Percentiles rank a stretch among this genome's conserved stretches.
Evolutionary conservation across 2,329 filamentous ascomycete species (phyloP).

Genomic region (Clonostachys sp.): DNA sequence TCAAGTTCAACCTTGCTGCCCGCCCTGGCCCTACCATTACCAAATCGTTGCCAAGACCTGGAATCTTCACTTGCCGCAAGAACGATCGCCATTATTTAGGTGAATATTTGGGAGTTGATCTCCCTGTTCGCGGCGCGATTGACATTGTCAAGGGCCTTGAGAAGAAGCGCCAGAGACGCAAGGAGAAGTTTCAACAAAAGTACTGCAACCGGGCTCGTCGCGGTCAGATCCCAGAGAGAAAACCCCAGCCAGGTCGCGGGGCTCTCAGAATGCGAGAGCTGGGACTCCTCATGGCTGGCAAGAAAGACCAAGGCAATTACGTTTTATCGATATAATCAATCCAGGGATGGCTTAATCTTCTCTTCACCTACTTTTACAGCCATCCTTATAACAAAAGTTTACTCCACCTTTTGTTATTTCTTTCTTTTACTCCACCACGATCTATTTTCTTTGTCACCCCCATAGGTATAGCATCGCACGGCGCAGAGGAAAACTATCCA

Average conservation of each 20-base stretch:
- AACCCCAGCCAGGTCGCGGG: slow-evolving; percentile 76
- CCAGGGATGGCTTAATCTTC: neutral
- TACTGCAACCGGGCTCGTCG: slow-evolving; percentile 81
- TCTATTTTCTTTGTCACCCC: too few relatives aligned
- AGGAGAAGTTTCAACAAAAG: slow-evolving; percentile 88
- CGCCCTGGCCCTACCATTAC: slow-evolving; percentile 70
- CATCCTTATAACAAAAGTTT: neutral
- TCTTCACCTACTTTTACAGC: slow-evolving; percentile 2
- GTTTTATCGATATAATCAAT: slow-evolving; percentile 64
- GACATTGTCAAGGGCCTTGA: slow-evolving; percentile 97
- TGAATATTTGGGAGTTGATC: slow-evolving; percentile 27
- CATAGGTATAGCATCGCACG: too few relatives aligned
- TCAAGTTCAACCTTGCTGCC: slow-evolving; percentile 33
- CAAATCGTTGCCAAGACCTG: slow-evolving; percentile 79
- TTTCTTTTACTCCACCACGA: neutral
- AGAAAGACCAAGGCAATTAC: slow-evolving; percentile 68
- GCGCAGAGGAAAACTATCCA: too few relatives aligned
- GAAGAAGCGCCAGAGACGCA: slow-evolving; percentile 86
- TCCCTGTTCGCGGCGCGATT: slow-evolving; percentile 85
- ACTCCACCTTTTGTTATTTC: neutral
- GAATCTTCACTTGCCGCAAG: slow-evolving; percentile 59
- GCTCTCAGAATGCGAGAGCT: slow-evolving; percentile 82
- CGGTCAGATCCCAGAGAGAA: slow-evolving; percentile 55
- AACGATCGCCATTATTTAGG: neutral
- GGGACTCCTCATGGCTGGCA: slow-evolving; percentile 83